These are phyloP conservation scores for Heliamphora pulchella DNA, from an alignment of 179 eudicot species.

Conservation along the genomic window DNA sequence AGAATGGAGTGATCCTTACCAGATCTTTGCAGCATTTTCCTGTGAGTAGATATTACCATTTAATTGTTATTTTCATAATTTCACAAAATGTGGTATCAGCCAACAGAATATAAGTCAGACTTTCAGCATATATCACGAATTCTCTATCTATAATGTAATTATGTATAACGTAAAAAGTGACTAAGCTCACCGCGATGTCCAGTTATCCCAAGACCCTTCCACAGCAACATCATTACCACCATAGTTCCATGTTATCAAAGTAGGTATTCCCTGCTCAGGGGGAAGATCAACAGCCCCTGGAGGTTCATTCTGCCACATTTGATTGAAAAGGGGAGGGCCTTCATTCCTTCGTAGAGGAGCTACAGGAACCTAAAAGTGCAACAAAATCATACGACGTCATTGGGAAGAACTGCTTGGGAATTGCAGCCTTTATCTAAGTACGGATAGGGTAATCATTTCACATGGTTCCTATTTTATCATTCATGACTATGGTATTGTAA, in stretches of 20 bases:
- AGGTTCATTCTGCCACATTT: constrained; percentile 38
- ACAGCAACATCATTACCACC: constrained; percentile 75
- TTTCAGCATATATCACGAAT: background rate
- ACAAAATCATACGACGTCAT: background rate
- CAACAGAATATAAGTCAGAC: background rate
- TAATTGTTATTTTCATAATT: background rate
- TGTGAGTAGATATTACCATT: constrained; percentile 24
- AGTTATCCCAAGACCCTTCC: constrained; percentile 94
- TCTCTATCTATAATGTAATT: background rate
- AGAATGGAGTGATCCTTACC: constrained; percentile 76
- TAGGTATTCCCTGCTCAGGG: constrained; percentile 63
- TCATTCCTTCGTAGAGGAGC: constrained; percentile 52
- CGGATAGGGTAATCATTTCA: background rate
- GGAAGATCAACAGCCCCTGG: constrained; percentile 34
- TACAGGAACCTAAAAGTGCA: constrained; percentile 48
- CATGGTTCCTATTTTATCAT: background rate
- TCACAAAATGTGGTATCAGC: background rate
- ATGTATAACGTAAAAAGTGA: background rate
- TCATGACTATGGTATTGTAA: background rate
- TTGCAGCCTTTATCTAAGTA: background rate
- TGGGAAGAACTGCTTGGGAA: background rate
- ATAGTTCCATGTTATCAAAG: constrained; percentile 73
- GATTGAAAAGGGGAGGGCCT: constrained; percentile 33
- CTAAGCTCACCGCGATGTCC: constrained; percentile 51
- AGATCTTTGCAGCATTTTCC: constrained; percentile 58